Evolutionary conservation across 1,139 yeast genomes (phyloP), one percentile per base, ranked within the genome.

Genomic region (Hyphopichia fennica): DNA sequence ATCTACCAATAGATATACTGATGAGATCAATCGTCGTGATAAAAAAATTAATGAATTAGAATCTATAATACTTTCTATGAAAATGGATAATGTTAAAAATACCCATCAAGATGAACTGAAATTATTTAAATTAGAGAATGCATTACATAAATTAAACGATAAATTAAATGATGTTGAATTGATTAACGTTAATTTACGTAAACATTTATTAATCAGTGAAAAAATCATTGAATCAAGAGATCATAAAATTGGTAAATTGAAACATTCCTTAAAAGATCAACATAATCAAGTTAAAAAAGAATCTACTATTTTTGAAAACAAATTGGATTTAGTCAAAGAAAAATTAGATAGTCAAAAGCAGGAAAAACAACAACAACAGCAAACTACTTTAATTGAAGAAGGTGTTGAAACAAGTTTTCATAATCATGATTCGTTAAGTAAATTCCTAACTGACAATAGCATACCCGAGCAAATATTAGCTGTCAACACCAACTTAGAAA

Each of bases 191-290:
- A 70, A 69, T 41, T 53, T 71, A n/a, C 56, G 73, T 14, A 70
- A 69, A 42, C 77, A 72, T 52, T 65, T 82, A 11, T 69, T 74
- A 22, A 70, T 82, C 14, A 73, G 83, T 38, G 81, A 81, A 46
- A 76, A 79, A 52, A 73, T 85, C 41, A 74, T 84, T 28, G 82
- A 77, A 20, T 70, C 81, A 22, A 72, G 90, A 41, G 82, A 81
- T 46, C 74, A 72, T 43, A 75, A 87, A 38, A 84, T 86, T 37
- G 68, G 69, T 41, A 72, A 75, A 34, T 67, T 87, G 44, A 84
- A 83, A 51, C 53, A 58, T 15, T 60, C 79, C 22, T 64, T 86
- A 41, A 65, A 67, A 36, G 79, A 78, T 16, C 81, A 82, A 43
- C 82, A 81, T 48, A 53, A 60, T 19, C 65, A 72, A 33, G 73